Evolutionary conservation across 2,329 filamentous ascomycete species (phyloP).

Genomic region (Ophiosphaerella herpotricha): DNA sequence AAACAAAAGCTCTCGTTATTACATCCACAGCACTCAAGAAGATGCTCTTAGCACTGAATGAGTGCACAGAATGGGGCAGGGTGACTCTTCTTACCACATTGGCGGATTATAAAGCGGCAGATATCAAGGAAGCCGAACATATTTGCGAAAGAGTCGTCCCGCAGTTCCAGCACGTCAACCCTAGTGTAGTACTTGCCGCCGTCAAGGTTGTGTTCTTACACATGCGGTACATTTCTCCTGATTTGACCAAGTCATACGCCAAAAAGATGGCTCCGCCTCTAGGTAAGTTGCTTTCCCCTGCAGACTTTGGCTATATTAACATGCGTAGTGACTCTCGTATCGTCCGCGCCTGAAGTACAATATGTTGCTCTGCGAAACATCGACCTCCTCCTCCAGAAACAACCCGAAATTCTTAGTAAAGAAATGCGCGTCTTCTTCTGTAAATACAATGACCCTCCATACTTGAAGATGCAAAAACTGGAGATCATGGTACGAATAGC

Average conservation of each 20-base stretch:
- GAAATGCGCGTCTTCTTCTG: conserved; percentile 98
- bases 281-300: conserved; percentile 59
- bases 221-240: conserved; percentile 81
- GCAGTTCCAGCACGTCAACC: conserved; percentile 98
- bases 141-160: conserved; percentile 96
- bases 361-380: conserved; percentile 97
- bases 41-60: conserved; percentile 92
- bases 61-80: conserved; percentile 97
- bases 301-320: conserved; percentile 25
- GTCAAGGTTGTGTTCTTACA: conserved; percentile 98
- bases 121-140: conserved; percentile 95
- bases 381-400: conserved; percentile 90
- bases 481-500: conserved; percentile 99
- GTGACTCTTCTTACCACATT: conserved; percentile 91
- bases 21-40: conserved; percentile 87
- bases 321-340: conserved; percentile 83
- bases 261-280: conserved; percentile 99
- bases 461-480: conserved; percentile 95
- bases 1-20: conserved; percentile 84
- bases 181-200: conserved; percentile 93
- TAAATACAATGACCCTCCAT: conserved; percentile 99
- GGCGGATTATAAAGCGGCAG: conserved; percentile 83
- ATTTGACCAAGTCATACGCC: conserved; percentile 81
- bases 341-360: conserved; percentile 94
- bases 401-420: conserved; percentile 95